Evolutionary conservation across 306 rosid genomes (phyloP), one percentile per base, ranked within the genome.

Genomic region (Trifolium dubium): DNA sequence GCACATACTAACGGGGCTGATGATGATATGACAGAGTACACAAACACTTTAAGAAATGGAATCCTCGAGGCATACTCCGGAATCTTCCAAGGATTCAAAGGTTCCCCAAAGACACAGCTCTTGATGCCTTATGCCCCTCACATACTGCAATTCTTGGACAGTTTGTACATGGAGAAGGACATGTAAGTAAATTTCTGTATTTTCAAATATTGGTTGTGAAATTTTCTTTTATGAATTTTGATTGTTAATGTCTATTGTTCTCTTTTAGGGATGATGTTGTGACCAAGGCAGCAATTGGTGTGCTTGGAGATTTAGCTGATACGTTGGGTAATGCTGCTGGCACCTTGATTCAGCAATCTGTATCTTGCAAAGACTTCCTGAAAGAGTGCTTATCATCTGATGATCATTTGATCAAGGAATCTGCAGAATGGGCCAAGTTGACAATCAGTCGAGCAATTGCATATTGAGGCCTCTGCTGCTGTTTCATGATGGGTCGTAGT

Each of bases 391-490:
- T 92, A 77, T 83, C 87, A 18, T 90, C 96, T 13, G 95, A 90
- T 31, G 98, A 92, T 75, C 94, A 72, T 80, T 84, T 85, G 79
- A 67, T 92, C 28, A 90, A 86, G 89, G 98, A 92, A 87, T 85
- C 98, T 19, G 98, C 96, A 0, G 98, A 92, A 69, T 92, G 98
- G 98, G 96, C 94, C 60, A 90, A 88, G 90, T 84, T 88, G 80
- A 92, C 96, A 44, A 85, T 92, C 77, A 86, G 87, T 77, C 89
- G 92, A 72, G 96, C 95, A 32, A 87, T 89, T 76, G 79, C 90
- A 67, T 84, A 81, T 87, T 90, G 89, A 92, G 83, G 89, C 79
- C 10, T 29, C 67, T 59, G 78, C 71, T 28, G 35, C 63, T 67
- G 54, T 73, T 69, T 71, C 59, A 72, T 67, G 81, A 72, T 67